Evolutionary conservation across 169 alveolate species (phyloP).

Genomic region (Plasmodium falciparum): DNA sequence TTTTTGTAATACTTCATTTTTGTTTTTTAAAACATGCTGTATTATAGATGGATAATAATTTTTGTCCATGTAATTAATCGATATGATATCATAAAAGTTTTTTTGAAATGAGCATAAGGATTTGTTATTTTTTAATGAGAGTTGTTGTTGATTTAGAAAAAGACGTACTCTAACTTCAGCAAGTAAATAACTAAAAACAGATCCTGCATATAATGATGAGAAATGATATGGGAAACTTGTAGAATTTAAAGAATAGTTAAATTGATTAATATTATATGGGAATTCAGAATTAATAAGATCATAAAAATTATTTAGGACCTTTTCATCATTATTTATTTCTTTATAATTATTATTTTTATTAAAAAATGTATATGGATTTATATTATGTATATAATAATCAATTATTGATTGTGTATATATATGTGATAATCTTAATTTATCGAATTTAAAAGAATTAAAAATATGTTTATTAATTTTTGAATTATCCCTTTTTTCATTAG

Average conservation of each 20-base stretch:
- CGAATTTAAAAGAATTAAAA: conserved; percentile 43
- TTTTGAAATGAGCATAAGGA: conserved; percentile 53
- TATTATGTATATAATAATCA: conserved; percentile 37
- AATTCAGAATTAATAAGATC: conserved; percentile 4
- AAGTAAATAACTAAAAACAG: conserved; percentile 58
- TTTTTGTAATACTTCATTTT: background rate
- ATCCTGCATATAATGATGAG: conserved; percentile 64
- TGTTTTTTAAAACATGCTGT: conserved; percentile 1
- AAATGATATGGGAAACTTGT: conserved; percentile 75
- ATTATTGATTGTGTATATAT: conserved; percentile 47
- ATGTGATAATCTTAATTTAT: conserved; percentile 13
- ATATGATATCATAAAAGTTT: conserved; percentile 31
- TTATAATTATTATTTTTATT: background rate
- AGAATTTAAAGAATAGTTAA: conserved; percentile 37
- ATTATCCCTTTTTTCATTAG: conserved; percentile 41
- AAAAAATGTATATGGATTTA: conserved; percentile 41
- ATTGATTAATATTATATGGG: conserved; percentile 23
- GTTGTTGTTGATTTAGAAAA: background rate
- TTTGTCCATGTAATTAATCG: background rate
- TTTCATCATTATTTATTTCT: background rate
- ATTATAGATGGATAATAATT: conserved; percentile 33
- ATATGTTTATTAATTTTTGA: conserved; percentile 37
- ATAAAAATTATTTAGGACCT: conserved; percentile 27
- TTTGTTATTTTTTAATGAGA: conserved; percentile 37
- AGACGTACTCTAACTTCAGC: conserved; percentile 51